phyloP scores from a whole-genome alignment of 2,329 filamentous ascomycete species.

The Fusarium solani-melongenae region DNA sequence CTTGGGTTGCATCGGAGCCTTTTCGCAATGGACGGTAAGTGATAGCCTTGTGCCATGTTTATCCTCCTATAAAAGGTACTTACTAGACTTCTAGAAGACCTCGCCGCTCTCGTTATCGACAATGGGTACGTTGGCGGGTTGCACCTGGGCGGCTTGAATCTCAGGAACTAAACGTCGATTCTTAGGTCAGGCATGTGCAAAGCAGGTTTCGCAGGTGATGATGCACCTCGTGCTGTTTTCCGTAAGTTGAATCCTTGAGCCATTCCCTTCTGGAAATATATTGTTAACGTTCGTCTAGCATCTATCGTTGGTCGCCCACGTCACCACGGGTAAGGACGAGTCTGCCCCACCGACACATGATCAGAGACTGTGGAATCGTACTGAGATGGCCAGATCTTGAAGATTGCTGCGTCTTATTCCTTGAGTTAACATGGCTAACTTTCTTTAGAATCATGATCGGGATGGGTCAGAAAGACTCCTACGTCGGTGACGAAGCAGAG shows the following conservation, averaged over 20 bases:
- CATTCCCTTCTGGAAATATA: neutral
- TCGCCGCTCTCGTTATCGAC: slow-evolving; percentile 99
- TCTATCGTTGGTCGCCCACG: slow-evolving; percentile 99
- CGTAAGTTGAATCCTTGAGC: slow-evolving; percentile 72
- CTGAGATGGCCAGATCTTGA: neutral
- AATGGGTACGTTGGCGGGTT: slow-evolving; percentile 92
- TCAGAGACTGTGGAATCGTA: neutral
- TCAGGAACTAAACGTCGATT: neutral
- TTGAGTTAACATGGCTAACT: slow-evolving; percentile 24
- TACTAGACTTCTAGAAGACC: slow-evolving; percentile 78
- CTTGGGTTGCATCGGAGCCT: neutral
- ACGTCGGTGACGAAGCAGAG: slow-evolving; percentile 99
- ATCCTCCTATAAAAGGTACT: neutral
- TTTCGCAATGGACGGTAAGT: neutral
- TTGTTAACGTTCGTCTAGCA: slow-evolving; percentile 63
- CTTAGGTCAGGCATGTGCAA: slow-evolving; percentile 99
- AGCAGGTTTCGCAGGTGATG: slow-evolving; percentile 99
- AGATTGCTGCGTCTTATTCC: slow-evolving; percentile 10
- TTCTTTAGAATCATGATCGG: slow-evolving; percentile 96
- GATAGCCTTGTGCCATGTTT: neutral
- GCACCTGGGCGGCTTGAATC: slow-evolving; percentile 26
- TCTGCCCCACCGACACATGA: neutral
- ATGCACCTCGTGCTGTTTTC: slow-evolving; percentile 99
- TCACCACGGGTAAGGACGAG: slow-evolving; percentile 91
- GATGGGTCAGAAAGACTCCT: slow-evolving; percentile 99